Evolutionary conservation across 306 rosid genomes (phyloP).

Genomic region (Cyamopsis tetragonoloba): DNA sequence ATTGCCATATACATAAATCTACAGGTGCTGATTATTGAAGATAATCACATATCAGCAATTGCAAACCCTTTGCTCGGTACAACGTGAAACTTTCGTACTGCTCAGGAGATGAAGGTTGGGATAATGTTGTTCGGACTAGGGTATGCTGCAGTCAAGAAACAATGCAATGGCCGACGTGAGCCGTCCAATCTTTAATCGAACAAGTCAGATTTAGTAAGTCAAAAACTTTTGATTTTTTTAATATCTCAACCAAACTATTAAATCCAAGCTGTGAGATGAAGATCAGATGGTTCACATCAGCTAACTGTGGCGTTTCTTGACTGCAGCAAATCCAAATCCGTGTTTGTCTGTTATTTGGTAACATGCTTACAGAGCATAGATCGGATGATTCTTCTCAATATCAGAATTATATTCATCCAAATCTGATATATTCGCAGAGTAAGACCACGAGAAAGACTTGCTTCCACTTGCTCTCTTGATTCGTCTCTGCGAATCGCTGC

Average conservation of each 20-base stretch:
- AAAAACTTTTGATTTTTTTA: too few species aligned
- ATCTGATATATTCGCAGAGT: conserved; percentile 82
- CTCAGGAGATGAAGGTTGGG: background rate
- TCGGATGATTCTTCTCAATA: conserved; percentile 69
- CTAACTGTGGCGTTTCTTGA: too few species aligned
- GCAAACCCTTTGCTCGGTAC: background rate
- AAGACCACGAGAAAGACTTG: conserved; percentile 89
- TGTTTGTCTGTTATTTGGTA: background rate
- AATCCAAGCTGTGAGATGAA: too few species aligned
- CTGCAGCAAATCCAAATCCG: too few species aligned
- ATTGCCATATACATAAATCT: conserved; percentile 30
- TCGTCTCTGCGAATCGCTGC: conserved; percentile 74
- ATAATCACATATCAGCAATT: background rate
- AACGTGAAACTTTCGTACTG: conserved; percentile 13
- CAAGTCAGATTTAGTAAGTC: too few species aligned
- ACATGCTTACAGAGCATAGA: conserved; percentile 57
- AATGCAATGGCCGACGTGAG: too few species aligned
- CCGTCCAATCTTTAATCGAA: too few species aligned
- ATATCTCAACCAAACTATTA: too few species aligned
- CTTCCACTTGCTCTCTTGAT: conserved; percentile 78
- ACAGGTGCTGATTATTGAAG: conserved; percentile 18
- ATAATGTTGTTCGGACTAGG: too few species aligned
- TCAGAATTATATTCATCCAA: conserved; percentile 78
- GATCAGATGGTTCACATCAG: too few species aligned
- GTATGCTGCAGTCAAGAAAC: too few species aligned